Base-by-base conservation (phyloP, 305 asterid genomes). In the Fraxinus nigra region DNA sequence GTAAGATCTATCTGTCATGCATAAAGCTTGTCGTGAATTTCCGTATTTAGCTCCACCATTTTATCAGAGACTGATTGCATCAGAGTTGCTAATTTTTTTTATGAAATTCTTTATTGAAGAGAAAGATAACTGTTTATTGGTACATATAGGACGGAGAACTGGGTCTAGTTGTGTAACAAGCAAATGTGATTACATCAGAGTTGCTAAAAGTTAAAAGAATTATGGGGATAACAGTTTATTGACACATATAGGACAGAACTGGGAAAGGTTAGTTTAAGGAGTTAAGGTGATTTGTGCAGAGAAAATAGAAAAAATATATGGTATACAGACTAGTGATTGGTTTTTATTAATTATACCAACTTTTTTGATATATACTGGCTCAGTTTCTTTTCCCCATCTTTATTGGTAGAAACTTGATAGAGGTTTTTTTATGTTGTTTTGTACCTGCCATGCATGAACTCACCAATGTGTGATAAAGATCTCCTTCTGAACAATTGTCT, bases 401-500 rank as follows among this genome's bases (percentile, higher is more conserved):
- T 77, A 14, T 20, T 54, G 16, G 46, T 48, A 51, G 69, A 61
- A 8, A 35, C 79, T 35, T 22, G 54, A 48, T 35, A 32, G 54
- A 48, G 26, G 70, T 6, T 37, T 30, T 32, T 82, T 74, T n/a
- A 69, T 30, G 76, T 79, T 59, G 82, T 67, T 32, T 18, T 75
- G 48, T 75, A 40, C 67, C 56, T 82, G 40, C 38, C 83, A 46
- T 67, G 85, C 75, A 73, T 63, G 40, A 72, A 33, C 35, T 72
- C 51, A 16, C 51, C 51, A 33, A 7, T 35, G 28, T 14, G 46
- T 34, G 61, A 22, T 10, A 74, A 18, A n/a, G 46, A 72, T 33
- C 22, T 72, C 30, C 37, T 37, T 35, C 4, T 70, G 72, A 78
- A 77, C 48, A 74, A 51, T 70, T 20, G 79, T 43, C 22, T 72